A percentile compares a stretch with the other conserved stretches of the same genome.
Evolutionary conservation across 2,329 filamentous ascomycete species (phyloP).

Genomic region (Mycosphaerella sp.): DNA sequence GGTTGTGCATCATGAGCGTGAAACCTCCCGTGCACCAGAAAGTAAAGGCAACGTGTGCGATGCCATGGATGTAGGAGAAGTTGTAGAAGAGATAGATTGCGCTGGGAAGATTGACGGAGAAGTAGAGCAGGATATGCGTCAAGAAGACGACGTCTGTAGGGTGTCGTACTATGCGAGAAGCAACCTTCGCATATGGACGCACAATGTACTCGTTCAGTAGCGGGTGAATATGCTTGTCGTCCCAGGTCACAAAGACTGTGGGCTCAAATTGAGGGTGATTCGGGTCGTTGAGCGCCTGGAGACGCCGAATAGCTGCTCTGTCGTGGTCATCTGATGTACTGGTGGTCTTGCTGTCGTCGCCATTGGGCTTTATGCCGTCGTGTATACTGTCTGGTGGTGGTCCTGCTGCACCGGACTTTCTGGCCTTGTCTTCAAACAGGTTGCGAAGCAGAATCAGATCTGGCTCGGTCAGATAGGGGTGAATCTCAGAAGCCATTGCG

Average conservation of each 20-base stretch:
- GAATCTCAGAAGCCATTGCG: slow-evolving; percentile 13
- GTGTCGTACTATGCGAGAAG: slow-evolving; percentile 53
- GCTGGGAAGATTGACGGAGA: slow-evolving; percentile 63
- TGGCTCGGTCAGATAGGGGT: slow-evolving; percentile 36
- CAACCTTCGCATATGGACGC: slow-evolving; percentile 54
- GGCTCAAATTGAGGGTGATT: slow-evolving; percentile 46
- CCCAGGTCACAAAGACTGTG: slow-evolving; percentile 51
- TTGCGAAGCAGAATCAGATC: slow-evolving; percentile 38
- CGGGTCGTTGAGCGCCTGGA: slow-evolving; percentile 48
- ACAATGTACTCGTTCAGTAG: slow-evolving; percentile 48
- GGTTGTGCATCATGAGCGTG: slow-evolving; percentile 77
- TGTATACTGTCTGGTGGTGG: not conserved
- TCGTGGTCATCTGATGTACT: slow-evolving; percentile 14
- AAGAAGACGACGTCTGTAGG: slow-evolving; percentile 72
- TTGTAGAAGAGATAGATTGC: slow-evolving; percentile 58
- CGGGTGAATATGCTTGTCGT: slow-evolving; percentile 42
- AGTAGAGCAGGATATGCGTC: slow-evolving; percentile 68
- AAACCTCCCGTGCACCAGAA: slow-evolving; percentile 65
- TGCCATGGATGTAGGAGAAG: slow-evolving; percentile 63
- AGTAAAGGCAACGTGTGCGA: slow-evolving; percentile 61
- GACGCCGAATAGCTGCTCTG: slow-evolving; percentile 36
- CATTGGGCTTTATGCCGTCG: not conserved
- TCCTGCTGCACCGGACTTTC: not conserved
- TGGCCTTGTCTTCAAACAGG: slow-evolving; percentile 33
- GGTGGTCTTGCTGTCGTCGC: not conserved